phyloP scores from a whole-genome alignment of 495 filamentous ascomycete species.

The Chaetomidium leptoderma region DNA sequence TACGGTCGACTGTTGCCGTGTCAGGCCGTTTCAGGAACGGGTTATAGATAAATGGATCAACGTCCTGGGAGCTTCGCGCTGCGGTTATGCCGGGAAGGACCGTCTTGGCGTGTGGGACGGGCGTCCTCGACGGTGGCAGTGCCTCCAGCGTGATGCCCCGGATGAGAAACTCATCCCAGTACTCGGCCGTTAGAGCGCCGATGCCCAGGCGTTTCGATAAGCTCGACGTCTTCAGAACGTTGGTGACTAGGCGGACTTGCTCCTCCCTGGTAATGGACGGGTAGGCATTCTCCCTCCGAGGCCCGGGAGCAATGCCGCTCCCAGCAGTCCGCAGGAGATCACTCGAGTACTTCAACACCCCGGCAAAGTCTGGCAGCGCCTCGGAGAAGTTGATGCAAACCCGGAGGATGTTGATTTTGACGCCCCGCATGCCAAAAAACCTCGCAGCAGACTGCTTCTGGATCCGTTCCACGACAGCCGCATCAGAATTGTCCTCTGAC shows the following conservation, averaged over 20 bases:
- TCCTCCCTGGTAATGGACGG: slow-evolving; percentile 74
- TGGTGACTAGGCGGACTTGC: slow-evolving; percentile 72
- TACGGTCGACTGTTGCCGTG: slow-evolving; percentile 51
- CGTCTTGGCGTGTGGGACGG: slow-evolving; percentile 65
- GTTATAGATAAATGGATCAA: slow-evolving; percentile 89
- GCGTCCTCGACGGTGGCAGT: slow-evolving; percentile 45
- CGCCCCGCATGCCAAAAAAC: slow-evolving; percentile 58
- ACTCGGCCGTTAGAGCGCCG: slow-evolving; percentile 66
- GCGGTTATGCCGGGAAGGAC: slow-evolving; percentile 62
- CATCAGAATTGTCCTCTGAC: slow-evolving; percentile 41
- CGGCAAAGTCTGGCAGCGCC: slow-evolving; percentile 85
- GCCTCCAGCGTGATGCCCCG: slow-evolving; percentile 68
- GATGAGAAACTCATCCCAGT: slow-evolving; percentile 95
- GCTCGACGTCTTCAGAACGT: slow-evolving; percentile 76
- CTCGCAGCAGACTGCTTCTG: slow-evolving; percentile 50
- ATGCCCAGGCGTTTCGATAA: slow-evolving; percentile 71
- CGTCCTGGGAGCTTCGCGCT: slow-evolving; percentile 51
- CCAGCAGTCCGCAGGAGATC: slow-evolving; percentile 78
- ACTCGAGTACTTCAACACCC: slow-evolving; percentile 79
- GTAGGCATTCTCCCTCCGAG: slow-evolving; percentile 55
- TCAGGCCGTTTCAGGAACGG: slow-evolving; percentile 71
- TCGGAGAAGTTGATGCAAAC: slow-evolving; percentile 87
- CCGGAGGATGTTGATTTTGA: slow-evolving; percentile 81
- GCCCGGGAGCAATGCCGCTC: slow-evolving; percentile 66
- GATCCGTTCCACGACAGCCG: slow-evolving; percentile 49